Percentiles rank a stretch among this genome's conserved stretches.
Conservation (phyloP, 31 red algal genomes). For the Asparagopsis taxiformis region DNA sequence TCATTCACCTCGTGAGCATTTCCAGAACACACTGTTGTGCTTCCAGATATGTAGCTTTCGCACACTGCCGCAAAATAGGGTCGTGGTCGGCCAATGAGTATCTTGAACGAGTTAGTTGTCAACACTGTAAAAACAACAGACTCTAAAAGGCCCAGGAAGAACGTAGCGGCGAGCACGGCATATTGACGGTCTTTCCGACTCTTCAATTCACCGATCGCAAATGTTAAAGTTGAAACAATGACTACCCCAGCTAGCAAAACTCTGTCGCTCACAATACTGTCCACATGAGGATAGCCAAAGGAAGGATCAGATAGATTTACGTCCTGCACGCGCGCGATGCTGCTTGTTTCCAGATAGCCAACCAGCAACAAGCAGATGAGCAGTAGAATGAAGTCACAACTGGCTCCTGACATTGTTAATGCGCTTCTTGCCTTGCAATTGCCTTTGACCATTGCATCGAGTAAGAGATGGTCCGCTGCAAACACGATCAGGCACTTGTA, state of each 20-base stretch:
- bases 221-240: constrained; percentile 13
- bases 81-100: constrained; percentile 69
- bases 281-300: constrained; percentile 24
- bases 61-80: constrained; percentile 85
- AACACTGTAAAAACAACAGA: constrained; percentile 68
- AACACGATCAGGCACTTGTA: too few relatives aligned
- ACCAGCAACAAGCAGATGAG: constrained; percentile 2
- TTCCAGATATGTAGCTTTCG: constrained; percentile 28
- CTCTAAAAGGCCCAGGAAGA: constrained; percentile 55
- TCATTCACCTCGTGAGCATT: constrained; percentile 53
- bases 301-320: constrained; percentile 32
- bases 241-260: constrained; percentile 13
- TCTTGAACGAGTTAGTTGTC: constrained; percentile 73
- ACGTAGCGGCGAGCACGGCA: constrained; percentile 8
- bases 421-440: neutral
- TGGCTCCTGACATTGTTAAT: neutral
- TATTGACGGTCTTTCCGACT: neutral
- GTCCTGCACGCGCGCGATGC: constrained; percentile 12
- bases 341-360: constrained; percentile 12
- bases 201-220: neutral
- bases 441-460: neutral
- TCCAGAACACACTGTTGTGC: constrained; percentile 50
- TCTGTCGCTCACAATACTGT: constrained; percentile 21
- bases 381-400: neutral
- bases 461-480: too few relatives aligned